These are phyloP conservation scores for Carex sylvatica DNA, from an alignment of 202 grass and related monocot species.

Conservation along the genomic window DNA sequence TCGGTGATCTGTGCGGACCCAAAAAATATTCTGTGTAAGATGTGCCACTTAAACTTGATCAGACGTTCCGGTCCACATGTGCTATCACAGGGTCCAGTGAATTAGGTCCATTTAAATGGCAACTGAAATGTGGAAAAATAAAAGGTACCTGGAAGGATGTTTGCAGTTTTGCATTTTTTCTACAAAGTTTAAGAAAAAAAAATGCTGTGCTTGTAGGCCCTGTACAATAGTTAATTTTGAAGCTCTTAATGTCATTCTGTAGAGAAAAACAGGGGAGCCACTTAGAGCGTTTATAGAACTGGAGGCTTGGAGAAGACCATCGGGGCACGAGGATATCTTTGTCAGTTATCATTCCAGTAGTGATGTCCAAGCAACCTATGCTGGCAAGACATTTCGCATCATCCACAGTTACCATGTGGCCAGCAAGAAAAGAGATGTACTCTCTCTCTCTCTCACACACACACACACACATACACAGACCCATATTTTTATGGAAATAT, in stretches of 20 bases:
- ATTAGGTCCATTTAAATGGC: neutral
- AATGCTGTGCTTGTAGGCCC: neutral
- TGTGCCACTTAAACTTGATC: neutral
- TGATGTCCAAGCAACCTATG: conserved; percentile 56
- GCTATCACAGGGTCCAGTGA: neutral
- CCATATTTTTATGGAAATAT: neutral
- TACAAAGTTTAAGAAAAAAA: neutral
- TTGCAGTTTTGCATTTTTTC: neutral
- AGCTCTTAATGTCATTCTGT: neutral
- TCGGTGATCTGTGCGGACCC: neutral
- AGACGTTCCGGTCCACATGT: neutral
- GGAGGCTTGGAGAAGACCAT: conserved; percentile 31
- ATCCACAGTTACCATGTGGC: conserved; percentile 27
- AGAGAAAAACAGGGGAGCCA: conserved; percentile 45
- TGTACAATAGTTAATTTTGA: neutral
- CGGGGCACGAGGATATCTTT: conserved; percentile 41
- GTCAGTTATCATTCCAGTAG: conserved; percentile 48
- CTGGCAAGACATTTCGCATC: conserved; percentile 49
- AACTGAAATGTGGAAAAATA: neutral
- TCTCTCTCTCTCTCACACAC: neutral
- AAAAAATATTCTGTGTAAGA: neutral
- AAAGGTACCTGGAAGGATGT: neutral
- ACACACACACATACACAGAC: neutral
- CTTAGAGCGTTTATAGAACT: conserved; percentile 41
- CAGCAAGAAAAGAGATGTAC: conserved; percentile 20